Evolutionary conservation across 805 yeast genomes (phyloP), one percentile per base, ranked within the genome.

Genomic region (Ogataea wickerhamii): DNA sequence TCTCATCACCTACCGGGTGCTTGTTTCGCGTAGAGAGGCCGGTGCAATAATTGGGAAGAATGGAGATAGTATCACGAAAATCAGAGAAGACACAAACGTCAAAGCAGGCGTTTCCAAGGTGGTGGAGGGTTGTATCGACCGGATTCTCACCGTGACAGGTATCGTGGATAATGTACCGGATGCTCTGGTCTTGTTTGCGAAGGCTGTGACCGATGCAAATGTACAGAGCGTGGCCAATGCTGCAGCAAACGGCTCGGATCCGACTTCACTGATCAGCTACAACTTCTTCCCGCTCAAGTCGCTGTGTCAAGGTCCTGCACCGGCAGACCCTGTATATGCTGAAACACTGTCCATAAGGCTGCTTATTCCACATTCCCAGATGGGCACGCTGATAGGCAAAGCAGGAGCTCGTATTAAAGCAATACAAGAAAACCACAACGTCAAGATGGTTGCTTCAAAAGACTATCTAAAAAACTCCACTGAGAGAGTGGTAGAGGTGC

Each of bases 11-110:
- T 67, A 52, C 56, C 65, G 88, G 42, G 74, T 87, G 1, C 70
- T 88, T 20, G 83, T 88, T 14, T 79, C 93, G 2, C 76, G 88
- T 38, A 83, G 82, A 55, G 96, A 88, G 60, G 89, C 95, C 10
- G 96, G 96, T 13, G 84, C 87, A 44, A 77, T 88, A 45, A 88
- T 88, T 51, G 96, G 96, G 37, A 83, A 83, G 48, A 82, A 77
- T 47, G 96, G 96, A 32, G 69, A 73, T 34, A 82, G 82, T 38
- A 87, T 88, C 43, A 83, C 88, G 38, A 71, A 74, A 24, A 76
- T 88, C 32, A 72, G 96, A 48, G 87, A 77, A 34, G 74, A 74
- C 41, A 84, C 91, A 21, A 73, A 74, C 39, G 87, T 88, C 42
- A 85, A 82, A 56, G 95, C 95, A 4, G 95, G 94, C 13, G 87